These are phyloP conservation scores for Acanthamoeba castellanii DNA, from an alignment of 208 protist genomes.

Conservation along the genomic window DNA sequence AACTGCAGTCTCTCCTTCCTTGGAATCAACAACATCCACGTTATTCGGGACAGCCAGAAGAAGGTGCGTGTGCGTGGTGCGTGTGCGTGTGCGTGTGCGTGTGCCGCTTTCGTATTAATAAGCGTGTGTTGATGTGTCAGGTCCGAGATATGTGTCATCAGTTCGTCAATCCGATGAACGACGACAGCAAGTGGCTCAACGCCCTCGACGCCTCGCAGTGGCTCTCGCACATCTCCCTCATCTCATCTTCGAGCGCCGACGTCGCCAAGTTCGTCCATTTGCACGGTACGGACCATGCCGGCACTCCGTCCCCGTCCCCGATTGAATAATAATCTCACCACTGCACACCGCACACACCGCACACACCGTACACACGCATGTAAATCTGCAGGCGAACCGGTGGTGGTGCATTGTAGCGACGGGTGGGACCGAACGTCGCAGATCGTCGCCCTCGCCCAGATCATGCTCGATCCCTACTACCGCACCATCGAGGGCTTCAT, in stretches of 20 bases:
- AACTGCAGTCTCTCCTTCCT: constrained; percentile 91
- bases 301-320: neutral
- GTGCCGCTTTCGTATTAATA: neutral
- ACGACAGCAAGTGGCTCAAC: constrained; percentile 65
- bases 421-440: constrained; percentile 97
- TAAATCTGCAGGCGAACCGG: neutral
- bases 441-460: constrained; percentile 63
- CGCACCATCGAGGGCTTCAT: constrained; percentile 90
- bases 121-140: neutral
- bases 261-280: constrained; percentile 33
- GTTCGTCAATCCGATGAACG: constrained; percentile 9
- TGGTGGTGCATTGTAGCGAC: constrained; percentile 89
- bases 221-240: constrained; percentile 46
- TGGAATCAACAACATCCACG: constrained; percentile 93
- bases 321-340: neutral
- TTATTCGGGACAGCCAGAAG: constrained; percentile 81
- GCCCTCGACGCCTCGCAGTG: constrained; percentile 61
- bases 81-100: too few relatives aligned
- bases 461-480: constrained; percentile 79
- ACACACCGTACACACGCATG: neutral
- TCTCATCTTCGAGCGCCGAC: constrained; percentile 1
- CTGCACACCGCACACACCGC: neutral
- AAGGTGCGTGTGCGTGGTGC: neutral
- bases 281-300: neutral
- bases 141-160: constrained; percentile 48